phyloP scores from a whole-genome alignment of 176 grass and related monocot species.

The Musa acuminata region DNA sequence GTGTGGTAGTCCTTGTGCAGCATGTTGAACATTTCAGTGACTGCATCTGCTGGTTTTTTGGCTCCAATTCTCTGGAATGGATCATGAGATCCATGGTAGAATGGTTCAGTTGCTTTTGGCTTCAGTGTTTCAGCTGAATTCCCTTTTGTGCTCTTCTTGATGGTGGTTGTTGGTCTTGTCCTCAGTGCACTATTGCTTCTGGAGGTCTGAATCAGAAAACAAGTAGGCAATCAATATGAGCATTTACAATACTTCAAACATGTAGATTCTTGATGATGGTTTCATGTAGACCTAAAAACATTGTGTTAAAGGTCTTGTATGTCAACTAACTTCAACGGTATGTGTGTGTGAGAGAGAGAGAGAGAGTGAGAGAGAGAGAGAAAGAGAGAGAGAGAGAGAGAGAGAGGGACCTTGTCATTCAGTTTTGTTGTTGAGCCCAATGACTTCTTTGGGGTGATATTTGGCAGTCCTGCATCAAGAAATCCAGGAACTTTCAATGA shows the following conservation, averaged over 20 bases:
- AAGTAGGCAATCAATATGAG: too few relatives aligned
- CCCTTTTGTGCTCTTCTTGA: background rate
- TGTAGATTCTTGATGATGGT: too few relatives aligned
- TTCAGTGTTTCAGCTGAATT: background rate
- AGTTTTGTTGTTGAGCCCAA: background rate
- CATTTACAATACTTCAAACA: too few relatives aligned
- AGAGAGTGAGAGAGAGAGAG: background rate
- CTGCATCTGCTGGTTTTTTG: background rate
- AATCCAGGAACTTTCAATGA: background rate
- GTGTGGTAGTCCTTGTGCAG: constrained; percentile 14
- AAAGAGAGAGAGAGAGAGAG: background rate
- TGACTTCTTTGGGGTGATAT: background rate
- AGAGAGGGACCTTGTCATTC: constrained; percentile 8
- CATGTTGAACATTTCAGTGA: constrained; percentile 16
- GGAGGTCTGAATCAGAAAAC: background rate
- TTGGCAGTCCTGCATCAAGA: constrained; percentile 10
- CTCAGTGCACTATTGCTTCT: background rate
- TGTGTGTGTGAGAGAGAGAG: background rate
- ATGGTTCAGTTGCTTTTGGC: background rate
- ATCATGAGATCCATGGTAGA: background rate
- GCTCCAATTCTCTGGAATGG: background rate
- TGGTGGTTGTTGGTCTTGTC: background rate
- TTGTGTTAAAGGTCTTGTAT: background rate
- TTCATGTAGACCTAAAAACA: too few relatives aligned
- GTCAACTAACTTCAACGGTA: background rate